Evolutionary conservation across 371 early-diverging fungal genomes (phyloP).

Genomic region (Mucor irregularis): DNA sequence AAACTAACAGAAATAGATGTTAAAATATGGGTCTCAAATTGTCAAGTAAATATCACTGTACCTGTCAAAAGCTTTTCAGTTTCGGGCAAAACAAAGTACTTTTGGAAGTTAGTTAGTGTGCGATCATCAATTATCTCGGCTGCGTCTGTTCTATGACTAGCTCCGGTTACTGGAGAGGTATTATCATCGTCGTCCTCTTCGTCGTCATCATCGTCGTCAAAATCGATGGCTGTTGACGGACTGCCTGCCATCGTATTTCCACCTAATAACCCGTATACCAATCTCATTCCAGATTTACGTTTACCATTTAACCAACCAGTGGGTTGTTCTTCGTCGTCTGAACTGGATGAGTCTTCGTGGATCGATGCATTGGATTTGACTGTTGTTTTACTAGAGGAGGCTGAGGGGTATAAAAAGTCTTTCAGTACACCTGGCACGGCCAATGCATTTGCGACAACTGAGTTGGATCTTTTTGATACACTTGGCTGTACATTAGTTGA

Average conservation of each 20-base stretch:
- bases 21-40: not conserved
- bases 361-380: not conserved
- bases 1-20: constrained; percentile 25
- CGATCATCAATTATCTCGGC: constrained; percentile 40
- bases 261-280: constrained; percentile 45
- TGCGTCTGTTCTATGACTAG: constrained; percentile 9
- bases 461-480: constrained; percentile 11
- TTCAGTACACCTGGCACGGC: constrained; percentile 35
- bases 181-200: constrained; percentile 15
- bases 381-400: constrained; percentile 11
- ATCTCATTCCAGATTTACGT: constrained; percentile 42
- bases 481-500: not conserved
- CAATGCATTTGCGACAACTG: constrained; percentile 35
- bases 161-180: not conserved
- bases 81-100: constrained; percentile 64
- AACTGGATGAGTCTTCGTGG: constrained; percentile 30
- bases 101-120: constrained; percentile 47
- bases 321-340: constrained; percentile 43
- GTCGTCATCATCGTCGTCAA: constrained; percentile 21
- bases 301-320: constrained; percentile 45
- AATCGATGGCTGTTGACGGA: constrained; percentile 21
- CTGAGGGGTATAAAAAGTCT: constrained; percentile 29
- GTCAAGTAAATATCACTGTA: constrained; percentile 12
- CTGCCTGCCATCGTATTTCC: constrained; percentile 22
- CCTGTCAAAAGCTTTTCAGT: constrained; percentile 56